phyloP scores from a whole-genome alignment of 78 protist genomes.

The Dictyostelium capitatum region DNA sequence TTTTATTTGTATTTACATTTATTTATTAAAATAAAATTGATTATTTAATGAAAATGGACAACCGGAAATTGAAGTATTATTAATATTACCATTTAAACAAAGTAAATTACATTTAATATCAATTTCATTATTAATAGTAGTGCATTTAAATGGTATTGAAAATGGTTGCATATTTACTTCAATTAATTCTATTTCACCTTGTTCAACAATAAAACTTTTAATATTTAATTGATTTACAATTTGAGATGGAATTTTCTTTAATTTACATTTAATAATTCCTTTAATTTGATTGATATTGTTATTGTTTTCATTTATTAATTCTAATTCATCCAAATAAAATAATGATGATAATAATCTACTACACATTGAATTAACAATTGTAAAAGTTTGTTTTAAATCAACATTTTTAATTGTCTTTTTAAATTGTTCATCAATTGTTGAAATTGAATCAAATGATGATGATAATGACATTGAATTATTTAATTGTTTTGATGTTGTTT shows the following conservation, averaged over 20 bases:
- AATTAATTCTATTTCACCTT: neutral
- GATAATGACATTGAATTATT: neutral
- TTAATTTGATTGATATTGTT: neutral
- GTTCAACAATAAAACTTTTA: neutral
- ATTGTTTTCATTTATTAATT: neutral
- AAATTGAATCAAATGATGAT: neutral
- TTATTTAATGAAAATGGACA: constrained; percentile 12
- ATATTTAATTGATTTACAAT: constrained; percentile 9
- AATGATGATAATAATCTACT: constrained; percentile 10
- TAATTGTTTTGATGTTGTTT: neutral
- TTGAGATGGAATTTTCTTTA: neutral
- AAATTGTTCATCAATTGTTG: constrained; percentile 1
- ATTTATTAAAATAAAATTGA: neutral
- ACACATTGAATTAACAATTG: neutral
- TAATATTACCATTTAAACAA: neutral
- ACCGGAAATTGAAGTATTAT: constrained; percentile 31
- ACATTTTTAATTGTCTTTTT: neutral
- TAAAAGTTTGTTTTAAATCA: too few species aligned
- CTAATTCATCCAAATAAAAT: neutral
- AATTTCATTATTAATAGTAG: neutral
- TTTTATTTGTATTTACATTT: too few species aligned
- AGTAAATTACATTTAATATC: constrained; percentile 24
- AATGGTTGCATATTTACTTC: neutral
- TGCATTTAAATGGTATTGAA: constrained; percentile 12
- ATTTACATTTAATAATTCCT: constrained; percentile 23